A percentile compares a stretch with the other conserved stretches of the same genome.
Conservation (phyloP, 2,329 filamentous ascomycete species). For the Chrysosporium queenslandicum region DNA sequence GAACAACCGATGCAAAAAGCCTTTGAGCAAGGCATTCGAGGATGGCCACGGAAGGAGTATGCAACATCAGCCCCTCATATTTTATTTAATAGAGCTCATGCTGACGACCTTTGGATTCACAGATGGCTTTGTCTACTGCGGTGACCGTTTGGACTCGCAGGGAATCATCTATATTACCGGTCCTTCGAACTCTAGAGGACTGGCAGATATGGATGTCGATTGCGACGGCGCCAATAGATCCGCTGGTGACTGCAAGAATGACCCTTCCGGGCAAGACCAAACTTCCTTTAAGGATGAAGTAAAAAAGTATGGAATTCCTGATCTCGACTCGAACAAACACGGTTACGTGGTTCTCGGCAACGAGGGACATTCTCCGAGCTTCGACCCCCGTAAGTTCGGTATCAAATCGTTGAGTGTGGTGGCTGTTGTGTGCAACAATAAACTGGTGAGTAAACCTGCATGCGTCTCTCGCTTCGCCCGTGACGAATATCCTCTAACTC, state of each 20-base stretch:
- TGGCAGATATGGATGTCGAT: constrained; percentile 19
- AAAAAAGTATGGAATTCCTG: constrained; percentile 15
- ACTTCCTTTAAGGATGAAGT: constrained; percentile 15
- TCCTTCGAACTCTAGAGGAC: constrained; percentile 11
- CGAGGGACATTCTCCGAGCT: constrained; percentile 23
- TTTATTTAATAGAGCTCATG: neutral
- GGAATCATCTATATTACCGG: constrained; percentile 12
- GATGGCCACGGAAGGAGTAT: constrained; percentile 13
- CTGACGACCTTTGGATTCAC: neutral
- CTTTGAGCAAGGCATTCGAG: constrained; percentile 13
- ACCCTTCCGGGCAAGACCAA: constrained; percentile 12
- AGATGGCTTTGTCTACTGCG: constrained; percentile 16
- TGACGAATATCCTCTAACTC: neutral
- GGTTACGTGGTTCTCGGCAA: constrained; percentile 24
- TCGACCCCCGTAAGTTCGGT: constrained; percentile 35
- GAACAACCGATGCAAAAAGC: constrained; percentile 10
- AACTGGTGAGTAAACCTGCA: constrained; percentile 34
- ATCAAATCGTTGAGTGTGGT: constrained; percentile 46
- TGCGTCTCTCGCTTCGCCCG: no score
- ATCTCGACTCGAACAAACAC: constrained; percentile 22
- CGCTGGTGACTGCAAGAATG: constrained; percentile 12
- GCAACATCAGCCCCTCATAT: neutral
- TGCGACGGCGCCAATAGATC: constrained; percentile 14
- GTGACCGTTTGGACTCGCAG: constrained; percentile 10
- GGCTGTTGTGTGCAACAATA: constrained; percentile 45